Base-by-base conservation (phyloP, 208 protist genomes). In the Acanthamoeba castellanii region DNA sequence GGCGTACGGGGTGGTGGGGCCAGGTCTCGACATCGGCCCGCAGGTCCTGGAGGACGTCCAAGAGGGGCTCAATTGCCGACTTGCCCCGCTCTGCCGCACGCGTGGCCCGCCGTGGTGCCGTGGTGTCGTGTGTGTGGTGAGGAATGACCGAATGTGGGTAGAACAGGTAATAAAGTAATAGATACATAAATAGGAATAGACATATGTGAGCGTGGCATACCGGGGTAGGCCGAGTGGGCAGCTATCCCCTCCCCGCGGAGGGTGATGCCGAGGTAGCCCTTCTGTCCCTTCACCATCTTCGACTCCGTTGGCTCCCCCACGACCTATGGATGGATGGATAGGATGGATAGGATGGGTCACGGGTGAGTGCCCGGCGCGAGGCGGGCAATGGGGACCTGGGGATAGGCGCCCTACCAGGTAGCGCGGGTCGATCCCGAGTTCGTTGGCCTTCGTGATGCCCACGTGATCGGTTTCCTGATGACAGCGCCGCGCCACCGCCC, bases 201-300 rank as follows among this genome's bases (percentile, higher is more conserved):
- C n/a, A n/a, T n/a, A n/a, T n/a, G n/a, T n/a, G n/a, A n/a, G n/a
- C n/a, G n/a, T n/a, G n/a, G n/a, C n/a, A n/a, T n/a, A 74, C 66
- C 66, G 20, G 66, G 66, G 30, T 74, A 74, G 30, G 66, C 66
- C 20, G 66, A 74, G 30, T 74, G 66, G 22, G 66, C 66, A 22
- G 66, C 66, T 34, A n/a, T 74, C 27, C 66, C 66, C 7, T 74
- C 13, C 7, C 13, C 66, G 66, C 66, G 66, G 27, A 74, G 66
- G 66, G 66, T 74, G 66, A 74, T 74, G 66, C 66, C 66, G 13
- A 74, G 66, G 22, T 74, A 74, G 66, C 66, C 66, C 22, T 74
- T 74, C 30, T 74, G 66, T 5, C 66, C 66, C 66, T 8, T 74
- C 66, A 74, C 66, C 66, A 74, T 74, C 66, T 74, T 74, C 13